phyloP scores from a whole-genome alignment of 305 asterid genomes.

The Fraxinus xanthoxyloides region DNA sequence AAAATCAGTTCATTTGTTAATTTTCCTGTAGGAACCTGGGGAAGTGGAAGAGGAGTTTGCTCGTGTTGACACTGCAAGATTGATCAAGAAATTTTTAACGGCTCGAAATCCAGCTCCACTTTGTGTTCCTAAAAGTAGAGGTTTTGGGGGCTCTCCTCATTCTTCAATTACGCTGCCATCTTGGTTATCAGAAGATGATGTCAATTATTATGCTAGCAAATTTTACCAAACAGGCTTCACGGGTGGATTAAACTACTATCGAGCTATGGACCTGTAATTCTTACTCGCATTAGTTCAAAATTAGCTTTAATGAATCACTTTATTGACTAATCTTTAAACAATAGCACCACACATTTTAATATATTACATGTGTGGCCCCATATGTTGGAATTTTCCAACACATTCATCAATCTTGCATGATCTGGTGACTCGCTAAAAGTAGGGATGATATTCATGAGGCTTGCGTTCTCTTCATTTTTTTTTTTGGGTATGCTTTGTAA shows the following conservation, averaged over 20 bases:
- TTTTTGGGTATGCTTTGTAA: neutral
- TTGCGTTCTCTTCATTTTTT: neutral
- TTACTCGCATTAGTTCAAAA: neutral
- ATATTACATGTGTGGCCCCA: too few relatives aligned
- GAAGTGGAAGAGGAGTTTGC: slow-evolving; percentile 78
- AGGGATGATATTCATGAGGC: neutral
- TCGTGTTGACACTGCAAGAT: slow-evolving; percentile 46
- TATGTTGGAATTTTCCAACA: too few relatives aligned
- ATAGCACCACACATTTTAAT: too few relatives aligned
- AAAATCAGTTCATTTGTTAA: slow-evolving; percentile 4
- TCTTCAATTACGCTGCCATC: slow-evolving; percentile 56
- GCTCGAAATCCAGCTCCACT: slow-evolving; percentile 56
- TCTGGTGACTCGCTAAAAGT: neutral
- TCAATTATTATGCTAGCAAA: slow-evolving; percentile 56
- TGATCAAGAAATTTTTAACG: slow-evolving; percentile 58
- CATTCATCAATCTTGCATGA: neutral
- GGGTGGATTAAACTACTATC: slow-evolving; percentile 86
- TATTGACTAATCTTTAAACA: too few relatives aligned
- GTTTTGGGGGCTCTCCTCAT: slow-evolving; percentile 55
- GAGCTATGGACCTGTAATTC: slow-evolving; percentile 75
- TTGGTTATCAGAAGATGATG: slow-evolving; percentile 82
- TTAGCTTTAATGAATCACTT: too few relatives aligned
- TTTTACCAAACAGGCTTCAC: slow-evolving; percentile 67
- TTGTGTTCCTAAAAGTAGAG: slow-evolving; percentile 51
- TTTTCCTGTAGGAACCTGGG: slow-evolving; percentile 59